Conservation (phyloP, 345 rosid genomes). For the Populus pruinosa region DNA sequence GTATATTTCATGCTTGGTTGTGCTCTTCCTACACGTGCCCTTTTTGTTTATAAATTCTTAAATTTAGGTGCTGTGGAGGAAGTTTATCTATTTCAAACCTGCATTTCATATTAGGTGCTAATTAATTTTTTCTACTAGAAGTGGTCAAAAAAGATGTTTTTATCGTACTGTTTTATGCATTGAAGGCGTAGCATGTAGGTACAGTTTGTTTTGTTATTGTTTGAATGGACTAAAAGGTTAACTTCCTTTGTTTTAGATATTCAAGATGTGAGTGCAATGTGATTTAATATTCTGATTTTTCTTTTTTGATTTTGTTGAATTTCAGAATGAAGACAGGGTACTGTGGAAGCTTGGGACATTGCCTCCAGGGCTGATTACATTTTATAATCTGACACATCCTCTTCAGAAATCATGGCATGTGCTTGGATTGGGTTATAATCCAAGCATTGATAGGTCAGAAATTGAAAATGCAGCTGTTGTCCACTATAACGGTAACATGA, state of each 20-base stretch:
- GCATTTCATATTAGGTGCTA: background rate
- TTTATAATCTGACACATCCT: constrained; percentile 78
- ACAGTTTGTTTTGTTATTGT: background rate
- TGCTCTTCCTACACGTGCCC: background rate
- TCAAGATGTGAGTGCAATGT: background rate
- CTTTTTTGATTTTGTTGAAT: constrained; percentile 4
- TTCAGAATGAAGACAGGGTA: constrained; percentile 86
- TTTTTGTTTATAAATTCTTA: background rate
- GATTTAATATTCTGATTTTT: constrained; percentile 2
- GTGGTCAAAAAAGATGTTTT: background rate
- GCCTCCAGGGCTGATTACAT: constrained; percentile 96
- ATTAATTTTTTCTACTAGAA: background rate
- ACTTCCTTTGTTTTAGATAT: background rate
- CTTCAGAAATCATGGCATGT: constrained; percentile 97
- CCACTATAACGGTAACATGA: constrained; percentile 99
- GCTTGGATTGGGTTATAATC: constrained; percentile 95
- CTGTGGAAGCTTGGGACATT: constrained; percentile 99
- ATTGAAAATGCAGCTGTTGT: constrained; percentile 88
- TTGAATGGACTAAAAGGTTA: background rate
- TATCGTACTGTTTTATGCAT: background rate
- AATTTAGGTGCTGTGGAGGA: background rate
- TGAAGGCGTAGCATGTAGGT: background rate
- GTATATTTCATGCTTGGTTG: background rate
- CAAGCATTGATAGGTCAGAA: constrained; percentile 71
- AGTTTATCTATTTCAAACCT: background rate